Evolutionary conservation across 2,329 filamentous ascomycete species (phyloP).

Genomic region (Hypomyces rosellus): DNA sequence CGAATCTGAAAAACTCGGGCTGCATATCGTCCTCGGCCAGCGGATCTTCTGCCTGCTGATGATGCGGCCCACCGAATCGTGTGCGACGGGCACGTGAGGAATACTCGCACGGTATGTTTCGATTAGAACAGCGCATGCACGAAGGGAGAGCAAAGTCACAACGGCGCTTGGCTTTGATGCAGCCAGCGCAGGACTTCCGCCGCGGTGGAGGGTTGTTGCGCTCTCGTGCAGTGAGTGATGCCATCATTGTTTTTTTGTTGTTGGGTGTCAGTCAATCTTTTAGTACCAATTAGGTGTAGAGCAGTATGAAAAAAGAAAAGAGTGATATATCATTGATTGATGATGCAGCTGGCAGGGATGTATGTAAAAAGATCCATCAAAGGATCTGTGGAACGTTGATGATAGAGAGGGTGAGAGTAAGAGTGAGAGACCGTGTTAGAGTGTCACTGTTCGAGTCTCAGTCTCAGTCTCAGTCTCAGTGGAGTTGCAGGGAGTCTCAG

Average conservation of each 20-base stretch:
- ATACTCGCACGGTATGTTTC: slow-evolving; percentile 43
- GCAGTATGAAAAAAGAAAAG: too few species aligned
- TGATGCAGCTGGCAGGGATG: too few species aligned
- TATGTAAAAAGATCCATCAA: too few species aligned
- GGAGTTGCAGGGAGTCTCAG: too few species aligned
- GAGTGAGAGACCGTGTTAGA: too few species aligned
- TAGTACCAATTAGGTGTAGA: neutral
- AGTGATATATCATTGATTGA: too few species aligned
- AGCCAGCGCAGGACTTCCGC: slow-evolving; percentile 51
- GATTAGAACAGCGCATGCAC: slow-evolving; percentile 46
- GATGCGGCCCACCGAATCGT: neutral
- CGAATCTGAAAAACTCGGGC: too few species aligned
- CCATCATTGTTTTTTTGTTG: neutral
- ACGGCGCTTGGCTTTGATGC: slow-evolving; percentile 50
- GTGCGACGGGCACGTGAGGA: slow-evolving; percentile 14
- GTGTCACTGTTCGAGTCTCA: too few species aligned
- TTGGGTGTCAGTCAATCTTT: neutral
- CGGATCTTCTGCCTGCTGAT: neutral
- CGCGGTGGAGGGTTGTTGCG: slow-evolving; percentile 39
- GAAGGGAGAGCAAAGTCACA: slow-evolving; percentile 47
- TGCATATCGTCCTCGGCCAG: too few species aligned
- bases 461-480: too few species aligned
- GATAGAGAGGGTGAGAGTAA: too few species aligned
- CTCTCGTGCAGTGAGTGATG: slow-evolving; percentile 27
- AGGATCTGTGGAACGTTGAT: too few species aligned